Base-by-base conservation (phyloP, 345 rosid species). In the Gossypium bickii region DNA sequence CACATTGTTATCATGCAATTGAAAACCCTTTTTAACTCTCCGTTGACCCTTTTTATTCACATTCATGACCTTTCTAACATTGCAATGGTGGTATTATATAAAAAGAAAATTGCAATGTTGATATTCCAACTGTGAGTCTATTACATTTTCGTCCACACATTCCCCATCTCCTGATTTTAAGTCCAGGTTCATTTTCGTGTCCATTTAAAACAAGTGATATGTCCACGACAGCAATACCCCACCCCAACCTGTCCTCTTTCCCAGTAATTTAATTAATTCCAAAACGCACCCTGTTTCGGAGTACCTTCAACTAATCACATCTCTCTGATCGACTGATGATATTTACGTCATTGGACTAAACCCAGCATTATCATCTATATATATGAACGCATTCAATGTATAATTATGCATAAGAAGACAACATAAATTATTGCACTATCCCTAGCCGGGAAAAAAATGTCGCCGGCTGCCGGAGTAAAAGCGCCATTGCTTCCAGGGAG, bases 401-500 rank as follows among this genome's bases (percentile, higher is more conserved):
- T 52, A 24, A 53, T 84, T 22, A 83, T 76, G 68, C 0, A 72
- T 61, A 73, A 67, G 9, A 41, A 69, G 84, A 84, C 89, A 86
- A 63, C 53, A 11, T 12, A 43, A 1, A 10, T 57, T 1, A 2
- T 9, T 53, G 2, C 20, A 43, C 17, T 59, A 22, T 45, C 5
- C 2, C 63, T 15, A 12, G 43, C 76, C 55, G 70, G 78, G 70
- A 22, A 17, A 18, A 13, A 29, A 6, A 90, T 92, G 97, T 79
- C 90, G 29, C 89, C 87, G 70, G 79, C 81, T 9, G 68, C 77
- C 13, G 83, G 83, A 53, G 59, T 66, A 11, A 44, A 83, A 9
- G 74, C 67, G 9, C 92, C 91, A 29, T 91, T 94, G 45, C 87
- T 92, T 38, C 87, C 86, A 1, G 83, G 80, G 29, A 71, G 62